Base-by-base conservation (phyloP, 108 stramenopile genomes). In the Skeletonema menzelii region DNA sequence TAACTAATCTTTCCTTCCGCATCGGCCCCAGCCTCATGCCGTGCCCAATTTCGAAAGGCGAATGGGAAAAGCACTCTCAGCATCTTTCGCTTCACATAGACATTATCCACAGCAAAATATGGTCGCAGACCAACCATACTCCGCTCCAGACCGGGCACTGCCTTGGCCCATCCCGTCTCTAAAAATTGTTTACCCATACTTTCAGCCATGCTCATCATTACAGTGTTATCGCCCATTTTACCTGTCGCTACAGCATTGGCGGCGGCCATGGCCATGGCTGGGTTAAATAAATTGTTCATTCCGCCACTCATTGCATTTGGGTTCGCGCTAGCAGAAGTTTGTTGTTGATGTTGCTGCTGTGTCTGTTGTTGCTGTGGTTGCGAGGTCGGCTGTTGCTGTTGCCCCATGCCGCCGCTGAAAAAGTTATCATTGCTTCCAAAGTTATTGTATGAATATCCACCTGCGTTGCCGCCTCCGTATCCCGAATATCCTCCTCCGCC, bases 21-120 rank as follows among this genome's bases (percentile, higher is more conserved):
- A 30, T 32, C 76, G 15, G 31, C 46, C 27, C 55, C 46, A 68
- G 77, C 65, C 69, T 70, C 90, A 57, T 84, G 26, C 22, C 98
- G 83, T 24, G 66, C 76, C 98, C 98, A 99, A 31, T 91, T 60
- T 57, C 86, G 86, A 56, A 84, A 86, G 0, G 77, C 26, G 65
- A 97, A 93, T 8, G 98, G 95, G 70, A 97, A 93, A 15, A 98
- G 69, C 8, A 99, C 80, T 65, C 85, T 84, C 55, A 60, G 57
- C 82, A 99, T 91, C 84, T 99, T 99, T 17, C 73, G 66, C 63
- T 92, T 77, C 42, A 99, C 98, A 72, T 98, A 99, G 2, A 64
- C 57, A 85, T 98, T 97, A 82, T 97, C 96, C 14, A 99, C 98
- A 19, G 95, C 92, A 83, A 98, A 99, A 69, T 99, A 98, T 8